Percentiles rank a stretch among this genome's conserved stretches.
phyloP scores from a whole-genome alignment of 352 stramenopile genomes.

The Phytophthora crassamura region DNA sequence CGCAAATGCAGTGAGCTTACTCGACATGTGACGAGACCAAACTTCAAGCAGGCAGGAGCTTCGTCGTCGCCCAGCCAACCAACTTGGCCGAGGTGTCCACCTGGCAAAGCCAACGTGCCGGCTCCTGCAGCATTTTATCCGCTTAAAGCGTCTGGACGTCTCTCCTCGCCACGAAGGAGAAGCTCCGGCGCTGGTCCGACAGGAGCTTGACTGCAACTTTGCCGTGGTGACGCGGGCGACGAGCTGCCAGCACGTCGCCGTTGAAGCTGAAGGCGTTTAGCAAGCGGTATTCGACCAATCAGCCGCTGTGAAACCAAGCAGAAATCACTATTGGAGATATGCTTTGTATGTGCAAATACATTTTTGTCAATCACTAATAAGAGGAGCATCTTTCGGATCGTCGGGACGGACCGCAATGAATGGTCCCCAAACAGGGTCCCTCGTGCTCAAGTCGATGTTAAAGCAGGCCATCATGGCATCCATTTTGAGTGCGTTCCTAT shows the following conservation, averaged over 20 bases:
- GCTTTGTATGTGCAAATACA: no score
- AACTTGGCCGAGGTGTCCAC: background rate
- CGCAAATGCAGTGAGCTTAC: conserved; percentile 1
- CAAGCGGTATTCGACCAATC: conserved; percentile 23
- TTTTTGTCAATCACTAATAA: background rate
- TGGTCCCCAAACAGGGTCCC: background rate
- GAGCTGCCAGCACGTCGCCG: background rate
- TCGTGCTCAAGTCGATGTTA: background rate
- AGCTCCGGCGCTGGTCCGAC: background rate
- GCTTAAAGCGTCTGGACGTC: conserved; percentile 27
- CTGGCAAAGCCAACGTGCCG: conserved; percentile 9
- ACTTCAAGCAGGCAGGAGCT: conserved; percentile 21
- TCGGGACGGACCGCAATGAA: conserved; percentile 9
- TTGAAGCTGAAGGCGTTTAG: conserved; percentile 13
- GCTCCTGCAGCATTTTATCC: conserved; percentile 18
- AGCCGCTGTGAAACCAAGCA: background rate
- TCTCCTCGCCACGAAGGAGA: no score
- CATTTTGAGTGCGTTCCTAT: conserved; percentile 1
- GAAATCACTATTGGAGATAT: no score
- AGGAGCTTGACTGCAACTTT: conserved; percentile 14
- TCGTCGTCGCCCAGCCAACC: background rate
- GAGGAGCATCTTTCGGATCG: background rate
- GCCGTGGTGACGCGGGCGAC: conserved; percentile 21
- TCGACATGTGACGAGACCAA: conserved; percentile 27
- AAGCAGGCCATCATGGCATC: conserved; percentile 4